Percentiles rank a stretch among this genome's conserved stretches.
Conservation (phyloP, 192 early-diverging fungal species). For the Chytriomyces confervae region DNA sequence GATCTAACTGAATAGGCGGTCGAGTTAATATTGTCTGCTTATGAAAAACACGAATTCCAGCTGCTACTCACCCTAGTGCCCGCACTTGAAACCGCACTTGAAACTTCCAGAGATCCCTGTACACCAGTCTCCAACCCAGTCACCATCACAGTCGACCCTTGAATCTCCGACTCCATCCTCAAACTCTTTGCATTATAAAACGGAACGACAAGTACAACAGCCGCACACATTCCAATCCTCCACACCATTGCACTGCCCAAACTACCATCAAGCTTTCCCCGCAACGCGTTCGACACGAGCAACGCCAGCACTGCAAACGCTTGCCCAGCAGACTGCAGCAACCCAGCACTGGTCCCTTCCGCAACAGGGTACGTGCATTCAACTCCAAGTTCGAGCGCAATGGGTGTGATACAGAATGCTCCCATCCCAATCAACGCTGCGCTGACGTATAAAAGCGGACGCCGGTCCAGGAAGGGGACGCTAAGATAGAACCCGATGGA, state of each 20-base stretch:
- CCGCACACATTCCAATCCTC: background rate
- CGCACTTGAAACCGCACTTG: no score
- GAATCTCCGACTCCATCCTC: constrained; percentile 27
- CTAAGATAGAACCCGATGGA: constrained; percentile 34
- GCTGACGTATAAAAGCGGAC: constrained; percentile 13
- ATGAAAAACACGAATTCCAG: no score
- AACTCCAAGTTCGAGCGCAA: constrained; percentile 41
- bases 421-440: constrained; percentile 38
- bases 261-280: constrained; percentile 1
- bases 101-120: no score
- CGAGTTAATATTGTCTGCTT: no score
- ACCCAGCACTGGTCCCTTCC: constrained; percentile 38
- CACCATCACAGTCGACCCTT: no score
- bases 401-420: constrained; percentile 33
- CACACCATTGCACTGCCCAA: constrained; percentile 6
- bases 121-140: no score
- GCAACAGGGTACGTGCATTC: constrained; percentile 42
- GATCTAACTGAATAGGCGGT: no score
- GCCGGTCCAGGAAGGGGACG: constrained; percentile 14
- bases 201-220: background rate
- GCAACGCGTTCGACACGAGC: constrained; percentile 36
- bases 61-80: no score
- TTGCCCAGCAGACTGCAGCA: constrained; percentile 34
- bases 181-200: constrained; percentile 25
- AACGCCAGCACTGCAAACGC: constrained; percentile 30